Evolutionary conservation across 2,329 filamentous ascomycete species (phyloP).

Genomic region (Trichoderma polysporum): DNA sequence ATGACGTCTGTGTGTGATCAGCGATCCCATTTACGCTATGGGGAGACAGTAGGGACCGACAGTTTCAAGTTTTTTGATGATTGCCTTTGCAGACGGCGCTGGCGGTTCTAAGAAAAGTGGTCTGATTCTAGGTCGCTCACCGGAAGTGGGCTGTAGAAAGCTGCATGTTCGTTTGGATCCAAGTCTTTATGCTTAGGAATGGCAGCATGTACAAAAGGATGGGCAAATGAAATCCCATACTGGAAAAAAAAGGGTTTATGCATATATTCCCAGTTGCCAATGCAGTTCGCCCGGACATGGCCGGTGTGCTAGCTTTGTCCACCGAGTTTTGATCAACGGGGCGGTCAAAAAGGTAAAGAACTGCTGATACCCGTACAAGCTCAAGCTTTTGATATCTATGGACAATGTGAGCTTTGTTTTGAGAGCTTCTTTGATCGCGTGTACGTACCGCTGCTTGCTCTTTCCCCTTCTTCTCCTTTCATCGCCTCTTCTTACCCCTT

Average conservation of each 20-base stretch:
- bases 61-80: background rate
- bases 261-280: background rate
- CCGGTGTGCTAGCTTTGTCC: background rate
- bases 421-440: rapidly evolving
- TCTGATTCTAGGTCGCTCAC: background rate
- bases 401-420: background rate
- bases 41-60: background rate
- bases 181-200: background rate
- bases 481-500: background rate
- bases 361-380: background rate
- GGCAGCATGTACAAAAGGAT: background rate
- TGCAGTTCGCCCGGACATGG: background rate
- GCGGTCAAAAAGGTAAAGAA: background rate
- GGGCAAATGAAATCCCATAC: background rate
- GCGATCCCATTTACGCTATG: too few relatives aligned
- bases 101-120: background rate
- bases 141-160: background rate
- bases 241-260: background rate
- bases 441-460: background rate
- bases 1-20: background rate
- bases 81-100: background rate
- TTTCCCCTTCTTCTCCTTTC: background rate
- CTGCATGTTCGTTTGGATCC: background rate
- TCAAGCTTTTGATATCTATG: background rate
- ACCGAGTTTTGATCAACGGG: background rate